These are phyloP conservation scores for Barnettozyma hawaiiensis DNA, from an alignment of 1,139 yeast genomes.

Conservation along the genomic window DNA sequence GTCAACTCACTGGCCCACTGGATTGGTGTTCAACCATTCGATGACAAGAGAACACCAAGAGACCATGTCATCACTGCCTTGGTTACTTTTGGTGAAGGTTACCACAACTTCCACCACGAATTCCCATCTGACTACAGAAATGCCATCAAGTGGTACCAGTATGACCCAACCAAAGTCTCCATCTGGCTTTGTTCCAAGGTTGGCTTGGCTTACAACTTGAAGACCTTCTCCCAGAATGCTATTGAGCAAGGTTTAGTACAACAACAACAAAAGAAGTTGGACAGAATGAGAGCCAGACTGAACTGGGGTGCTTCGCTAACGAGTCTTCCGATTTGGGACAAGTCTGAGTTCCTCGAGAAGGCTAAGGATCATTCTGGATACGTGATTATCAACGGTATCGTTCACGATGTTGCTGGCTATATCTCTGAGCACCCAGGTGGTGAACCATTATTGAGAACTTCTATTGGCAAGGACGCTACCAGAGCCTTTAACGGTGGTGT, in stretches of 20 bases:
- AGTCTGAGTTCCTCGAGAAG: constrained; percentile 68
- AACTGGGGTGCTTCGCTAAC: constrained; percentile 92
- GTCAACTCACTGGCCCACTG: constrained; percentile 98
- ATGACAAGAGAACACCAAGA: constrained; percentile 95
- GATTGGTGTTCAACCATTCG: constrained; percentile 97
- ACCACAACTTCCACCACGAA: constrained; percentile 99
- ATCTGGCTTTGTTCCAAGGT: constrained; percentile 68
- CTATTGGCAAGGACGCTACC: constrained; percentile 94
- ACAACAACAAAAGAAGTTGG: constrained; percentile 94
- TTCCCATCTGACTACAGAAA: constrained; percentile 98
- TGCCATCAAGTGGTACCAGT: constrained; percentile 97
- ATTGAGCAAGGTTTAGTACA: constrained; percentile 94
- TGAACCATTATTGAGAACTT: constrained; percentile 75
- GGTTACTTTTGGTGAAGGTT: constrained; percentile 97
- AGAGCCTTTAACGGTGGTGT: constrained; percentile 98
- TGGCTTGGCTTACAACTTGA: constrained; percentile 87
- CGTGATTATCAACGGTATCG: constrained; percentile 87
- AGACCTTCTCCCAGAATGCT: constrained; percentile 90
- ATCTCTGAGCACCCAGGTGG: constrained; percentile 98
- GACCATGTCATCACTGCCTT: constrained; percentile 92
- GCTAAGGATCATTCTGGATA: constrained; percentile 53
- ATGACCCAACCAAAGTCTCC: constrained; percentile 87
- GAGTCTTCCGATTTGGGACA: constrained; percentile 87
- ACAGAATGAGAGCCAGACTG: constrained; percentile 67
- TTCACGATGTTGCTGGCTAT: constrained; percentile 83